These are phyloP conservation scores for Sporothrix humicola DNA, from an alignment of 2,329 filamentous ascomycete genomes.

Conservation along the genomic window DNA sequence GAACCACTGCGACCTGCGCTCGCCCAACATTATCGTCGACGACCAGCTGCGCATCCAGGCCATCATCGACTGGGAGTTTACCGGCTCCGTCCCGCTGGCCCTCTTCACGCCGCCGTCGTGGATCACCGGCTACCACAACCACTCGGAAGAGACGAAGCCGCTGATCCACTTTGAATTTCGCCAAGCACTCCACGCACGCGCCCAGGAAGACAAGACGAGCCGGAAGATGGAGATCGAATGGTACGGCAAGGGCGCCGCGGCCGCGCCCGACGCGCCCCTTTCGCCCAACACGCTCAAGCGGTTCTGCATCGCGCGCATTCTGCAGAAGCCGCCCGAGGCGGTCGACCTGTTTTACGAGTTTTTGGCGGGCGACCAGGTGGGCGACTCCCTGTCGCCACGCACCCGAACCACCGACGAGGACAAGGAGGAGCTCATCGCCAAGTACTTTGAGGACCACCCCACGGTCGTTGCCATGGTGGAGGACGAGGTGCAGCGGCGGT, in stretches of 20 bases:
- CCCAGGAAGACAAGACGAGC: not conserved
- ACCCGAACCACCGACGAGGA: not conserved
- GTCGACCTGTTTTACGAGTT: constrained; percentile 28
- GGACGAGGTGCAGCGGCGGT: too few relatives aligned
- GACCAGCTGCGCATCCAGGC: constrained; percentile 38
- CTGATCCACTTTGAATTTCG: constrained; percentile 25
- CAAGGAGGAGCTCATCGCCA: not conserved
- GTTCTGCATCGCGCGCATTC: constrained; percentile 30
- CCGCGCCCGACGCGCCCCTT: not conserved
- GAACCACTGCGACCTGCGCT: constrained; percentile 39
- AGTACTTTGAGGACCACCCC: constrained; percentile 21
- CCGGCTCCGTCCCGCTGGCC: constrained; percentile 34
- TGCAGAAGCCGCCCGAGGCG: constrained; percentile 25
- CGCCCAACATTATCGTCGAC: constrained; percentile 42
- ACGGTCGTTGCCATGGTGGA: too few relatives aligned
- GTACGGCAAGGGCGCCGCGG: constrained; percentile 18
- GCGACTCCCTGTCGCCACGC: not conserved
- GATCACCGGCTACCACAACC: constrained; percentile 36
- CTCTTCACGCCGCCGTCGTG: constrained; percentile 36
- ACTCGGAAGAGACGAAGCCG: not conserved
- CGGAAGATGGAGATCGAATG: constrained; percentile 24
- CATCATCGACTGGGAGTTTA: constrained; percentile 43
- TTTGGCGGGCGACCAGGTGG: not conserved
- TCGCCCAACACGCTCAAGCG: not conserved
- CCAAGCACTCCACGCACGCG: constrained; percentile 9